Evolutionary conservation across 306 rosid species (phyloP).

Genomic region (Hippophae gyantsensis): DNA sequence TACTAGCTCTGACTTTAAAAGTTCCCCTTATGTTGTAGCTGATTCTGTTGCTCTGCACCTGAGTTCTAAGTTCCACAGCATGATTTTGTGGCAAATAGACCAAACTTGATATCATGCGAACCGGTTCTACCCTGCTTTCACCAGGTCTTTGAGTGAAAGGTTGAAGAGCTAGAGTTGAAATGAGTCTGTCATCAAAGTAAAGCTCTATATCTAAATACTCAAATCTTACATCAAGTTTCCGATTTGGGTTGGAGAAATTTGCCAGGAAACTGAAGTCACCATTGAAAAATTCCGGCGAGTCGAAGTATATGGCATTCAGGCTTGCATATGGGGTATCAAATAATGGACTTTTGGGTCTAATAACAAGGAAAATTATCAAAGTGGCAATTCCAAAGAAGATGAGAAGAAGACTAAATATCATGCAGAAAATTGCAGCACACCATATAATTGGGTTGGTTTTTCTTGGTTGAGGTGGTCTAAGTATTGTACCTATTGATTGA

Average conservation of each 20-base stretch:
- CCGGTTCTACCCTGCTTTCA: conserved; percentile 48
- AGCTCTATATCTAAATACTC: conserved; percentile 52
- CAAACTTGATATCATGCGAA: conserved; percentile 65
- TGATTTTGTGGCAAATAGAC: conserved; percentile 72
- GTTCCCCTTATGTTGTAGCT: conserved; percentile 57
- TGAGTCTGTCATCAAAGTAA: conserved; percentile 60
- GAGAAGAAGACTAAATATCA: conserved; percentile 64
- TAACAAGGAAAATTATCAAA: conserved; percentile 47
- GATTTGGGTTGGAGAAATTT: conserved; percentile 84
- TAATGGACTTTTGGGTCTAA: conserved; percentile 54
- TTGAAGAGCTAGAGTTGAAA: conserved; percentile 48
- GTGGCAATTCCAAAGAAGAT: conserved; percentile 78
- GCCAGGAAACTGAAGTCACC: conserved; percentile 68
- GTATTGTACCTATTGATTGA: conserved; percentile 16
- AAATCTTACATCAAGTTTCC: conserved; percentile 45
- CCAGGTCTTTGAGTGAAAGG: conserved; percentile 53
- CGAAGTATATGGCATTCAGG: conserved; percentile 67
- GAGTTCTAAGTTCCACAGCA: conserved; percentile 54
- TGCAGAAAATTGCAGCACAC: conserved; percentile 61
- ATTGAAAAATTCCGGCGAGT: conserved; percentile 66
- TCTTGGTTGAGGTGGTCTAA: conserved; percentile 30
- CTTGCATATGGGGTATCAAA: conserved; percentile 72
- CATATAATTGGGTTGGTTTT: conserved; percentile 70
- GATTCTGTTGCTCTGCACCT: conserved; percentile 54
- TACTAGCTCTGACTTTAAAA: conserved; percentile 49